Evolutionary conservation across 1,284 basidiomycete genomes (phyloP).

Genomic region (Puccinia novopanici): DNA sequence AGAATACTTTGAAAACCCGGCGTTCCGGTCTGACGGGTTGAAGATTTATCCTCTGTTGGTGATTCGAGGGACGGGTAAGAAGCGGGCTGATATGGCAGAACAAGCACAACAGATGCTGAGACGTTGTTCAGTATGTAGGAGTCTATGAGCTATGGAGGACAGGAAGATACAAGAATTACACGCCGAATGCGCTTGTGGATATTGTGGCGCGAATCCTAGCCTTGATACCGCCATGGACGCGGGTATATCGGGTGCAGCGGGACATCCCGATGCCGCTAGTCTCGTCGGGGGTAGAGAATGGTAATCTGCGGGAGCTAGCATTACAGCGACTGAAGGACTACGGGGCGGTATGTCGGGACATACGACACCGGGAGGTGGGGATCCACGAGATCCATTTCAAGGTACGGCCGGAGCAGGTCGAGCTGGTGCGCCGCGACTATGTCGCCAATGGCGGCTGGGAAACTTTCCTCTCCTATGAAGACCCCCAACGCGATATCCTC

Average conservation of each 20-base stretch:
- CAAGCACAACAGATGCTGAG: not conserved
- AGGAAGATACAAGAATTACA: conserved; percentile 97
- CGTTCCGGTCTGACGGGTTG: conserved; percentile 92
- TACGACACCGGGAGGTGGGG: conserved; percentile 96
- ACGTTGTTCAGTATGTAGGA: not conserved
- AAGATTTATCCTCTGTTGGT: conserved; percentile 99
- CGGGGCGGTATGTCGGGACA: conserved; percentile 94
- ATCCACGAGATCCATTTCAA: conserved; percentile 99
- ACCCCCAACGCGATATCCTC: conserved; percentile 93
- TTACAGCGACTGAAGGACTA: conserved; percentile 98
- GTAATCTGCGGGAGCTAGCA: conserved; percentile 93
- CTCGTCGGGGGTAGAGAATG: conserved; percentile 95
- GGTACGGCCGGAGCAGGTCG: conserved; percentile 91
- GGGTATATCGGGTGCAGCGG: conserved; percentile 96
- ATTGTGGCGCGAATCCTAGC: conserved; percentile 94
- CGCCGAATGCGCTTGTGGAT: conserved; percentile 94
- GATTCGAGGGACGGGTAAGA: conserved; percentile 90
- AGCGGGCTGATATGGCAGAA: not conserved
- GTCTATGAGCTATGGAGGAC: conserved; percentile 91
- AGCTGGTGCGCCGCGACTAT: conserved; percentile 95
- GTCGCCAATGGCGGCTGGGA: conserved; percentile 97
- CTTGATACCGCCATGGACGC: conserved; percentile 96
- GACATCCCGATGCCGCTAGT: conserved; percentile 95
- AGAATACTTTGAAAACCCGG: conserved; percentile 96
- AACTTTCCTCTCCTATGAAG: conserved; percentile 98